Base-by-base conservation (phyloP, 371 early-diverging fungal genomes). In the Rhizoclosmatium hyalinum region DNA sequence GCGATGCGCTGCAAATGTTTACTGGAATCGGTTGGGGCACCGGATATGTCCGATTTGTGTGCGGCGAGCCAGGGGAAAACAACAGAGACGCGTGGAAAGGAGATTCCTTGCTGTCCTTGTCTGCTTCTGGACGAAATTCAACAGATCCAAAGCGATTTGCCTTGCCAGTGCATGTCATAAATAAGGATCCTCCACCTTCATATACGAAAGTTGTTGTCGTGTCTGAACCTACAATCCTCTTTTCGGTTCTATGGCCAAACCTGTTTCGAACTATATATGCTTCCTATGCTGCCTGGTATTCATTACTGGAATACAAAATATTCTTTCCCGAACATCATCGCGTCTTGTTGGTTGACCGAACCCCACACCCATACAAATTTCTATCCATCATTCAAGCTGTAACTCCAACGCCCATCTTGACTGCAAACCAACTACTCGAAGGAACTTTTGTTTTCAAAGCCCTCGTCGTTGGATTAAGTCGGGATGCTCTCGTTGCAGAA, bases 251-350 rank as follows among this genome's bases (percentile, higher is more conserved):
- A 4, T 82, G 82, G 82, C 60, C 65, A 21, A 82, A 82, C 56
- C 73, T 82, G 24, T 82, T 82, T 55, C 72, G 82, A 3, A 82
- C 82, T 1, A 56, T 82, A n/a, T 82, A 82, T 61, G 80, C 80
- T 4, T 80, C 80, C 2, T 72, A 73, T 14, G 80, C 76, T 3
- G 76, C 77, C 3, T 80, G 72, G 75, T 54, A 72, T 55, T 66
- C 82, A 3, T 47, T 80, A 17, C 44, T 72, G 8, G 69, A 77
- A 44, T 75, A 75, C 70, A 72, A 75, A 24, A 19, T 80, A 19
- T 69, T 77, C 57, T 75, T 77, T 44, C 50, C 67, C 2, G 75
- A 73, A 12, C 80, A 73, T 47, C 74, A 73, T 55, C 63, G 76
- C 3, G 64, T 78, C 17, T 32, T 78, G 3, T 72, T 81, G 3